Conservation (phyloP, 495 filamentous ascomycete genomes). For the Aspergillus sclerotiicarbonarius region DNA sequence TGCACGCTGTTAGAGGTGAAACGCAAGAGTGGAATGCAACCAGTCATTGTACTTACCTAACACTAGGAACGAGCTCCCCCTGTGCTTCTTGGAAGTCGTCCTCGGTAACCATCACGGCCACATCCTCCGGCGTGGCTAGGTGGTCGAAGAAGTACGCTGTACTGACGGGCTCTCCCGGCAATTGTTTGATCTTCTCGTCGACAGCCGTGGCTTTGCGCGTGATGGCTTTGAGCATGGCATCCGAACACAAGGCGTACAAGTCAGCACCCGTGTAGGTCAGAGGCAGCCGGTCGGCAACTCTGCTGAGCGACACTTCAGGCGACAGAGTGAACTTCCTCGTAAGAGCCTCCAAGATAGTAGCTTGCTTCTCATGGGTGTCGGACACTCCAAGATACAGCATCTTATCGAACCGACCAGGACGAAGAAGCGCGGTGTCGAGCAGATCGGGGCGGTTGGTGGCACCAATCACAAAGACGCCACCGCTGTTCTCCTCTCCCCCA, state of each 20-base stretch:
- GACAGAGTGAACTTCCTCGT: conserved; percentile 90
- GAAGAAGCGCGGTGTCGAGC: conserved; percentile 83
- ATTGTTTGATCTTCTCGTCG: conserved; percentile 72
- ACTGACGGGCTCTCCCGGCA: conserved; percentile 59
- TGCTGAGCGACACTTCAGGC: conserved; percentile 67
- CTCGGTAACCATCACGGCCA: conserved; percentile 81
- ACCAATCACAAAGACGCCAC: conserved; percentile 96
- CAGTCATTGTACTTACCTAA: conserved; percentile 51
- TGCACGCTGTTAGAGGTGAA: conserved; percentile 35
- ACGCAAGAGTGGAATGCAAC: neutral
- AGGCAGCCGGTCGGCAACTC: conserved; percentile 74
- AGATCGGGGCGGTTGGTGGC: conserved; percentile 95
- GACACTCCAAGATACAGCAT: conserved; percentile 97
- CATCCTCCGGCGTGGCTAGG: conserved; percentile 75
- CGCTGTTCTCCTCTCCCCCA: conserved; percentile 76
- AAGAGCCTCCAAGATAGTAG: conserved; percentile 88
- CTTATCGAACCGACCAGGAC: conserved; percentile 95
- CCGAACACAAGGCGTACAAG: conserved; percentile 92
- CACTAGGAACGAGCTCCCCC: conserved; percentile 82
- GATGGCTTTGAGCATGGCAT: conserved; percentile 98
- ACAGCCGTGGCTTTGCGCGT: conserved; percentile 83
- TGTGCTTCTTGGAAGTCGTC: conserved; percentile 81
- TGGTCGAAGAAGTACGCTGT: conserved; percentile 97
- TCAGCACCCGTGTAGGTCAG: conserved; percentile 98
- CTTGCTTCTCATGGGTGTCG: conserved; percentile 95